A percentile compares a stretch with the other conserved stretches of the same genome.
Evolutionary conservation across 1,284 basidiomycete species (phyloP).

Genomic region (Apiotrichum akiyoshidainum): DNA sequence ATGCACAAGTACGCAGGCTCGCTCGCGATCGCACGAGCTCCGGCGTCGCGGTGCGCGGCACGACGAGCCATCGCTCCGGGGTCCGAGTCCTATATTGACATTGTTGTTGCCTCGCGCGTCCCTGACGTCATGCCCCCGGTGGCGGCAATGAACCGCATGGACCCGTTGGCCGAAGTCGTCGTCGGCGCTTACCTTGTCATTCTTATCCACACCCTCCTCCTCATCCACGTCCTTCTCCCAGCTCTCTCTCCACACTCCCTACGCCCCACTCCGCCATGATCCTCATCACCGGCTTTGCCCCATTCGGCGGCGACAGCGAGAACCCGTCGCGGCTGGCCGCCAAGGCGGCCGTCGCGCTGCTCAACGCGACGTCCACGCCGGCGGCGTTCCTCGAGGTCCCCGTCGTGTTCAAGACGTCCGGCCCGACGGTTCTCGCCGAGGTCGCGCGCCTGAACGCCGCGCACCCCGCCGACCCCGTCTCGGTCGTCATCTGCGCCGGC

Average conservation of each 20-base stretch:
- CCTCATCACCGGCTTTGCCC: constrained; percentile 22
- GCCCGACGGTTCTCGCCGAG: constrained; percentile 5
- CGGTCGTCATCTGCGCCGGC: constrained; percentile 15
- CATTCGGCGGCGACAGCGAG: constrained; percentile 15
- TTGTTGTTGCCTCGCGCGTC: too few relatives aligned
- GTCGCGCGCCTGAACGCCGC: constrained; percentile 3
- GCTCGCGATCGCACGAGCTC: too few relatives aligned
- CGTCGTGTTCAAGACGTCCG: constrained; percentile 14
- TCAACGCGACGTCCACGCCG: constrained; percentile 4
- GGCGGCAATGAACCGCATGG: too few relatives aligned
- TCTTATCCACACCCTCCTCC: too few relatives aligned
- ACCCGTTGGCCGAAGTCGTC: too few relatives aligned
- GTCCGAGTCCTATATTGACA: too few relatives aligned
- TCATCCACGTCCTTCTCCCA: background rate
- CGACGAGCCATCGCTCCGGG: too few relatives aligned
- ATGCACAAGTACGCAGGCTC: too few relatives aligned
- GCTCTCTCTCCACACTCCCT: background rate
- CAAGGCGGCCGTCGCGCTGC: constrained; percentile 6
- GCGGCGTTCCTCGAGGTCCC: constrained; percentile 20
- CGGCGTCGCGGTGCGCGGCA: too few relatives aligned
- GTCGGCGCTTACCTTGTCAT: too few relatives aligned
- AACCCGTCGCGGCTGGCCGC: constrained; percentile 16
- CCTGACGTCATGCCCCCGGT: too few relatives aligned
- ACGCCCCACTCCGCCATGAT: constrained; percentile 2
- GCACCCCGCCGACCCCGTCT: background rate